Evolutionary conservation across 306 rosid genomes (phyloP), one percentile per base, ranked within the genome.

Genomic region (Benincasa hispida): DNA sequence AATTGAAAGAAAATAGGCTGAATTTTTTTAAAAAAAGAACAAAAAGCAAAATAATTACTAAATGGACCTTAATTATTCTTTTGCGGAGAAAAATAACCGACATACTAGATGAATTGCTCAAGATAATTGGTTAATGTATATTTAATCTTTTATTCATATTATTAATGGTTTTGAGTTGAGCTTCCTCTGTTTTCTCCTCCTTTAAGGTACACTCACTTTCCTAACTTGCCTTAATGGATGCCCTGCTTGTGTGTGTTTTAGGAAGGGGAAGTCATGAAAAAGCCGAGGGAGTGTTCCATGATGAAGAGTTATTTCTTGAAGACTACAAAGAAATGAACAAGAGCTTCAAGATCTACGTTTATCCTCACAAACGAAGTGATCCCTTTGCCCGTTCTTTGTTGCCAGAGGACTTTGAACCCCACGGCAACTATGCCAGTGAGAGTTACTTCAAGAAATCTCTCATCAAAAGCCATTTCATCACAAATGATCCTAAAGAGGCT

Each of bases 341-440:
- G 78, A 88, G 87, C 84, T 89, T 93, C 54, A 93, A 91, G 88
- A 86, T 93, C 81, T 91, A 87, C 75, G 95, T 93, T 81, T 93
- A 93, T 84, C 98, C 96, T 81, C 95, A 93, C 84, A 78, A 77
- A 58, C 13, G 68, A 74, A 77, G 80, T 30, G 90, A 91, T 62
- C 88, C 95, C 57, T 89, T 89, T 84, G 93, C 91, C 59, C 89
- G 90, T 5, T 93, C 84, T 76, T 86, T 93, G 37, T 73, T 91
- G 82, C 90, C 93, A 12, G 87, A 82, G 72, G 80, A 84, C 66
- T 76, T 47, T 35, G 88, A 89, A 78, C 96, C 98, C 1, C 68
- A 83, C n/a, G 93, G 98, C 56, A 91, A 93, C 60, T 93, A 93
- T 76, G 96, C 98, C 27, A 93, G 98, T 74, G 98, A 93, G 78